Base-by-base conservation (phyloP, 257 asterid genomes). In the Solanum tacnaense region DNA sequence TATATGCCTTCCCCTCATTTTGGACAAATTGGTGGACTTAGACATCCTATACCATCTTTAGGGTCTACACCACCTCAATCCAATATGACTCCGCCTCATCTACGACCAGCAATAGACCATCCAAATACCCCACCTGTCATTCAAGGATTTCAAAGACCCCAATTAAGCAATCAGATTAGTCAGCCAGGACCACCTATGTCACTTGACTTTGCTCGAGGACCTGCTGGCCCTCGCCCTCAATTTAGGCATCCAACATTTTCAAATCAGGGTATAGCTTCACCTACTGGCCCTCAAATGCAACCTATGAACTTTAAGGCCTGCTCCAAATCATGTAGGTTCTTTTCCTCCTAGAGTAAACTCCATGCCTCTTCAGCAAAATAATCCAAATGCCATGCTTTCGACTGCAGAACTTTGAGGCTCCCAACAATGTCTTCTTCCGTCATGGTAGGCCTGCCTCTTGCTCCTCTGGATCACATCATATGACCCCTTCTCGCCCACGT, bases 401-500 rank as follows among this genome's bases (percentile, higher is more conserved):
- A 21, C 93, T 92, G 2, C 98, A 90, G 23, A 91, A 92, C 89
- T 89, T 92, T 87, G 89, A 89, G 71, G 83, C 89, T 67, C 93
- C 93, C 60, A 93, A 60, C 87, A 91, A 86, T 79, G 65, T 79
- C 25, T 67, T 85, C 39, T 83, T 90, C 34, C 88, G 73, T 13
- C 93, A 93, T 32, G 91, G 90, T 29, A 89, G 94, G 88, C 92
- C 93, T 6, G 88, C 91, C 89, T 88, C 91, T 52, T 44, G 89
- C 84, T 76, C 96, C 68, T 88, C 91, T 84, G 93, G 95, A 84
- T 52, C 60, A 60, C 98, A 90, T 88, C 98, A 94, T 96, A 96
- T 83, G 98, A 96, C 85, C 99, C 99, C 65, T 94, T 96, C 88
- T 90, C 96, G 3, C 96, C 98, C 44, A 93, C 96, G 65, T 87